phyloP scores from a whole-genome alignment of 805 yeast species.

The Blastobotrys terrestris region DNA sequence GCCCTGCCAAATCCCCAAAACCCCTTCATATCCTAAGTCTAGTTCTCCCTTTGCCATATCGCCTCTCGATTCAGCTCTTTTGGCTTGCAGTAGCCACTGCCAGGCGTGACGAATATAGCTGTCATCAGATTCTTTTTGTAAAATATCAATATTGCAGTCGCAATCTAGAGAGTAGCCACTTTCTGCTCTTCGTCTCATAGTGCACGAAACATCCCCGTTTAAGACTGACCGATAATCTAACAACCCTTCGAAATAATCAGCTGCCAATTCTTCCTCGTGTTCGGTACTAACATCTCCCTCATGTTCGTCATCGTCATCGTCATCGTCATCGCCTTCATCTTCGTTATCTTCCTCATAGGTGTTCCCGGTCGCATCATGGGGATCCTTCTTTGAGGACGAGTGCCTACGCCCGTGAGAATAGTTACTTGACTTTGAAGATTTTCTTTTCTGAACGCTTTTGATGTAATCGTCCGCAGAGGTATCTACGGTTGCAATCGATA shows the following conservation, averaged over 20 bases:
- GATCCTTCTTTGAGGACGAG: neutral
- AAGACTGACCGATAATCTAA: conserved; percentile 38
- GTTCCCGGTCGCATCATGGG: too few species aligned
- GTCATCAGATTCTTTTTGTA: conserved; percentile 42
- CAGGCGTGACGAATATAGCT: conserved; percentile 71
- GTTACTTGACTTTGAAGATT: neutral
- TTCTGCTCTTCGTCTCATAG: conserved; percentile 65
- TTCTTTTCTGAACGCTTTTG: neutral
- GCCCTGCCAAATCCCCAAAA: conserved; percentile 81
- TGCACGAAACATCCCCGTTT: conserved; percentile 65
- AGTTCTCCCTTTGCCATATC: conserved; percentile 62
- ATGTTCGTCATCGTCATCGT: conserved; percentile 16
- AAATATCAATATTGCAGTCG: conserved; percentile 51
- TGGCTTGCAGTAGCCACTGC: conserved; percentile 83
- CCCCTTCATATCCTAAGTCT: conserved; percentile 85
- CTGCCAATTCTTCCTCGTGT: conserved; percentile 7
- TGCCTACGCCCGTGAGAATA: neutral
- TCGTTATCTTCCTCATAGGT: neutral
- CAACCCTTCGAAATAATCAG: conserved; percentile 11
- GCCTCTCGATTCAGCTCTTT: conserved; percentile 55
- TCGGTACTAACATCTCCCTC: conserved; percentile 17
- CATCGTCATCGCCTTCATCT: conserved; percentile 1
- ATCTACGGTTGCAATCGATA: conserved; percentile 7
- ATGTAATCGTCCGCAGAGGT: neutral
- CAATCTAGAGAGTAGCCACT: conserved; percentile 70